These are phyloP conservation scores for Sphaceloma murrayae DNA, from an alignment of 2,329 filamentous ascomycete genomes.

Conservation along the genomic window DNA sequence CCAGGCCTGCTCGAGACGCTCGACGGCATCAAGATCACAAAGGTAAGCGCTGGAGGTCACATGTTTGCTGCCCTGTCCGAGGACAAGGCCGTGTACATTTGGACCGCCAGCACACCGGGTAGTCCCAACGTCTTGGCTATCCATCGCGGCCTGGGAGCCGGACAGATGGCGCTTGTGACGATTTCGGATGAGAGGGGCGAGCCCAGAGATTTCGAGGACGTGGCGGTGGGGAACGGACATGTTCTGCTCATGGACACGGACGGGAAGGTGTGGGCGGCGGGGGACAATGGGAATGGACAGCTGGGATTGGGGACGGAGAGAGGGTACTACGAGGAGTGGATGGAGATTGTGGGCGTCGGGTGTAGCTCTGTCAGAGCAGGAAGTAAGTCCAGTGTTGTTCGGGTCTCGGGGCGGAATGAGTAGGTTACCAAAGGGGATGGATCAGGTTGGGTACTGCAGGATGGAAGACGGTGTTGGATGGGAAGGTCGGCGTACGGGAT, in stretches of 20 bases:
- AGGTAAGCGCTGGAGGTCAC: conserved; percentile 48
- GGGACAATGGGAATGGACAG: conserved; percentile 51
- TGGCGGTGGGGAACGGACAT: conserved; percentile 51
- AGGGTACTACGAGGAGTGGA: no score
- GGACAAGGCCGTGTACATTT: conserved; percentile 51
- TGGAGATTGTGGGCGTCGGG: no score
- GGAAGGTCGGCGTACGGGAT: no score
- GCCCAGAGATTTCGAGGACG: conserved; percentile 42
- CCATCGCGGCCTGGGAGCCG: conserved; percentile 21
- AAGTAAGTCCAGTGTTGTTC: no score
- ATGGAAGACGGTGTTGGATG: no score
- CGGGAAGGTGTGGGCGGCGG: conserved; percentile 46
- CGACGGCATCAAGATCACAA: conserved; percentile 43
- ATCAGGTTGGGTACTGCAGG: no score
- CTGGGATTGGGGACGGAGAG: no score
- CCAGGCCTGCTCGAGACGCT: conserved; percentile 44
- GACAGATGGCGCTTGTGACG: conserved; percentile 26
- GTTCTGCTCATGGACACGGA: conserved; percentile 46
- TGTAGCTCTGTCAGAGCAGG: no score
- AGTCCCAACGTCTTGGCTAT: conserved; percentile 20
- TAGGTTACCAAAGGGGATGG: no score
- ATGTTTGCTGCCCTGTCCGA: conserved; percentile 49
- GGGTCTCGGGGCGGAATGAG: no score
- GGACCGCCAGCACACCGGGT: conserved; percentile 39
- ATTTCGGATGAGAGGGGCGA: conserved; percentile 33